phyloP scores from a whole-genome alignment of 148 eudicot species.

The Dianthus caryophyllus region DNA sequence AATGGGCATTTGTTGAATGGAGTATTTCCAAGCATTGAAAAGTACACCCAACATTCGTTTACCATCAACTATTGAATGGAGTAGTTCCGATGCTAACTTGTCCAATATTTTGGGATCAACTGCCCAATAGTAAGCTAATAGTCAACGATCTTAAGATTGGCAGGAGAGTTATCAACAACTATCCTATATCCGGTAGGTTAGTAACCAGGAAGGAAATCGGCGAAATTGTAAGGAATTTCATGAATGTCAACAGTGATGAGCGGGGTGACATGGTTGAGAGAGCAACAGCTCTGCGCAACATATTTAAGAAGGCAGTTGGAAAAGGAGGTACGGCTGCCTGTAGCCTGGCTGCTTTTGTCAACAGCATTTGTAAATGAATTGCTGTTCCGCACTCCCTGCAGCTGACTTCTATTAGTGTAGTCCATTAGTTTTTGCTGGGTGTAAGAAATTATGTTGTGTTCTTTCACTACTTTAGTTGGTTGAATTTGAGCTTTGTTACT shows the following conservation, averaged over 20 bases:
- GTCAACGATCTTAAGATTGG: slow-evolving; percentile 55
- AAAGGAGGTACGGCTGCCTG: slow-evolving; percentile 30
- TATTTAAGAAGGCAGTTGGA: slow-evolving; percentile 16
- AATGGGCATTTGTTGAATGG: no score
- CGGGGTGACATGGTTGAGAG: slow-evolving; percentile 26
- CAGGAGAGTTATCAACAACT: slow-evolving; percentile 23
- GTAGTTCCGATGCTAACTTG: slow-evolving; percentile 48
- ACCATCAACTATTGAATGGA: no score
- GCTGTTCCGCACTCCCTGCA: background rate
- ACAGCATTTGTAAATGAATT: slow-evolving; percentile 4
- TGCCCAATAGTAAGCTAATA: slow-evolving; percentile 38
- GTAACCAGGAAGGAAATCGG: slow-evolving; percentile 34
- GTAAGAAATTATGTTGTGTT: no score
- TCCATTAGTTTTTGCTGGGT: no score
- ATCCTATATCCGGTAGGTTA: slow-evolving; percentile 16
- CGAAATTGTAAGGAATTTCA: slow-evolving; percentile 23
- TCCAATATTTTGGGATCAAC: slow-evolving; percentile 49
- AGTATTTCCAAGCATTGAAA: no score
- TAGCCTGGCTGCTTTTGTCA: slow-evolving; percentile 29
- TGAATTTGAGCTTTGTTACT: no score
- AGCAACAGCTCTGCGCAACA: slow-evolving; percentile 16
- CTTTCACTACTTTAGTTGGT: no score
- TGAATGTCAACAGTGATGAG: slow-evolving; percentile 32
- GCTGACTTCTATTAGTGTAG: no score
- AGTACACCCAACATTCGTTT: no score